These are phyloP conservation scores for Lachnellula arida DNA, from an alignment of 2,329 filamentous ascomycete genomes.

Conservation along the genomic window DNA sequence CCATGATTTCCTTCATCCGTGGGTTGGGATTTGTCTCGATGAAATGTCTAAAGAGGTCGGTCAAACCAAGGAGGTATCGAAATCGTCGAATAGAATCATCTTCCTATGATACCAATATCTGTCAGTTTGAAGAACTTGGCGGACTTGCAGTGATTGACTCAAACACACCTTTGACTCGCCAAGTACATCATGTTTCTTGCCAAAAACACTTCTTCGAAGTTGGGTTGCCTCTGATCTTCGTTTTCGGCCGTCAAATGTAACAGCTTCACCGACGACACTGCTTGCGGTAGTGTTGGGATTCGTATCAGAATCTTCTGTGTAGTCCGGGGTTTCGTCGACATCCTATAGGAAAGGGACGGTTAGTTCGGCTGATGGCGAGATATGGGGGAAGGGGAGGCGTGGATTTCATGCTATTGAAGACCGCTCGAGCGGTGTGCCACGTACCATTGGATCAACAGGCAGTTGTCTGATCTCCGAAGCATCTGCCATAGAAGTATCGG, in stretches of 20 bases:
- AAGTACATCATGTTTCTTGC: constrained; percentile 88
- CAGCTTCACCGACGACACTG: constrained; percentile 74
- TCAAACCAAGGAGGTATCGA: constrained; percentile 88
- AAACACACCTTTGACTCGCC: constrained; percentile 80
- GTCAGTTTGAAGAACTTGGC: constrained; percentile 1
- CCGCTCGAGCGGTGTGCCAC: not conserved
- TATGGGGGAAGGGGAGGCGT: not conserved
- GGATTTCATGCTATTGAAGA: not conserved
- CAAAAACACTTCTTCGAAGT: constrained; percentile 85
- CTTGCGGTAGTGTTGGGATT: constrained; percentile 70
- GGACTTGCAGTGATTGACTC: not conserved
- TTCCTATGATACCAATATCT: constrained; percentile 52
- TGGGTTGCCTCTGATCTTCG: constrained; percentile 82
- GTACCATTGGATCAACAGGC: constrained; percentile 33
- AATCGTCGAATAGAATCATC: constrained; percentile 94
- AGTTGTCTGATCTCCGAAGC: constrained; percentile 38
- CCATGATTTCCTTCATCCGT: constrained; percentile 88
- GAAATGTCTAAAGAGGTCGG: constrained; percentile 96
- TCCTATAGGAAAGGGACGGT: constrained; percentile 36
- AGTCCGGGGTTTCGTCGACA: constrained; percentile 62
- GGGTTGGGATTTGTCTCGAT: constrained; percentile 97
- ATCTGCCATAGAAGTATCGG: constrained; percentile 58
- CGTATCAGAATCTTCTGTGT: constrained; percentile 62
- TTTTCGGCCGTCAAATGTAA: constrained; percentile 69
- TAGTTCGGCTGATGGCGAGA: not conserved